These are phyloP conservation scores for Blastobotrys niveus DNA, from an alignment of 1,139 yeast species.

Conservation along the genomic window DNA sequence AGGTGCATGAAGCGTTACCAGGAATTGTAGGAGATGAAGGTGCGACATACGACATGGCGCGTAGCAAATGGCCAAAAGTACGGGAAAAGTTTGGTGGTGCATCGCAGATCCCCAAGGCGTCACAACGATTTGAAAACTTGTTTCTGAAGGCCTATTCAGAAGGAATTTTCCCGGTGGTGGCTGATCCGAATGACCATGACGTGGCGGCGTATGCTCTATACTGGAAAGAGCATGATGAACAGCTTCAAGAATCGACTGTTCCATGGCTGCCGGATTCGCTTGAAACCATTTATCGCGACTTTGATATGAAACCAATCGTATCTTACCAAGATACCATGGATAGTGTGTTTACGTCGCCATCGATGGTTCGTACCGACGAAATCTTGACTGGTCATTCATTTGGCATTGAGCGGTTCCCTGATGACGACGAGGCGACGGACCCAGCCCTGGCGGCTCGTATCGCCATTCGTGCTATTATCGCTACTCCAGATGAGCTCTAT, in stretches of 20 bases:
- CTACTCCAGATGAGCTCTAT: slow-evolving; percentile 48
- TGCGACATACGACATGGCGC: slow-evolving; percentile 37
- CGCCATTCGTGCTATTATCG: slow-evolving; percentile 52
- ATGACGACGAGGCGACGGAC: background rate
- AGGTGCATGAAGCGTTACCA: slow-evolving; percentile 44
- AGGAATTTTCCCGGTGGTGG: slow-evolving; percentile 40
- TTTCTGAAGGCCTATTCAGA: slow-evolving; percentile 49
- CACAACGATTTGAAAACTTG: slow-evolving; percentile 54
- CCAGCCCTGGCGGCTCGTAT: slow-evolving; percentile 26
- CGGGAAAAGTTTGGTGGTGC: slow-evolving; percentile 53
- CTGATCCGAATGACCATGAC: slow-evolving; percentile 46
- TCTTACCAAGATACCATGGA: slow-evolving; percentile 21
- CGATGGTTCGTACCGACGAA: slow-evolving; percentile 31
- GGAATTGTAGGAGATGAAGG: slow-evolving; percentile 27
- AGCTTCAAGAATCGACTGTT: slow-evolving; percentile 18
- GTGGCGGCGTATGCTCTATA: slow-evolving; percentile 45
- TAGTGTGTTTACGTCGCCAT: slow-evolving; percentile 18
- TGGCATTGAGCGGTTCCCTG: slow-evolving; percentile 5
- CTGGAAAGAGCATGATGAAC: slow-evolving; percentile 52
- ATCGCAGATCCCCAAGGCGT: slow-evolving; percentile 47
- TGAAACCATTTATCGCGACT: slow-evolving; percentile 11
- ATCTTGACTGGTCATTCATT: slow-evolving; percentile 19
- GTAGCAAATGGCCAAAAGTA: slow-evolving; percentile 57
- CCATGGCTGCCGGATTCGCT: slow-evolving; percentile 35
- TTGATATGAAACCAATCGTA: slow-evolving; percentile 30